phyloP scores from a whole-genome alignment of 75 land plant genomes.

The Larix kaempferi region DNA sequence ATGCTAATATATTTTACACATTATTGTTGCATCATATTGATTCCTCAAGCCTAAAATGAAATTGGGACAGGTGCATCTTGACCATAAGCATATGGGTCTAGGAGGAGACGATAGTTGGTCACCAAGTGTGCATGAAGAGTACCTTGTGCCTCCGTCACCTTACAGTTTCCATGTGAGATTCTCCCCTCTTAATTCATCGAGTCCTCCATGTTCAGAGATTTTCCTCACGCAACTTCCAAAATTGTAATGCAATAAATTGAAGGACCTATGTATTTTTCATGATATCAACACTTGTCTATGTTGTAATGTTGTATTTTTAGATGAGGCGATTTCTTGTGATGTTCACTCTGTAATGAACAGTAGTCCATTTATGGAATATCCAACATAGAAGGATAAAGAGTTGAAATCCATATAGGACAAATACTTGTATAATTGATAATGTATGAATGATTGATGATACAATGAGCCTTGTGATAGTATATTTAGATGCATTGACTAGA shows the following conservation, averaged over 20 bases:
- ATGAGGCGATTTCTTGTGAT: too few species aligned
- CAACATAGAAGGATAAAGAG: too few species aligned
- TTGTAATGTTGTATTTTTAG: too few species aligned
- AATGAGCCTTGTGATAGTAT: too few species aligned
- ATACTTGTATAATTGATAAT: too few species aligned
- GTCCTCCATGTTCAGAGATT: slow-evolving; percentile 26
- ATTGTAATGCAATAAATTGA: neutral
- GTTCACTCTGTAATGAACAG: too few species aligned
- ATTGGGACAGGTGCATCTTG: slow-evolving; percentile 83
- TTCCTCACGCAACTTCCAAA: slow-evolving; percentile 36
- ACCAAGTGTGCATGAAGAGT: slow-evolving; percentile 86
- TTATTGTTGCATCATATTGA: neutral
- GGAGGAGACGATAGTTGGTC: slow-evolving; percentile 99
- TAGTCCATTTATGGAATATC: too few species aligned
- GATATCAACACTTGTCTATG: too few species aligned
- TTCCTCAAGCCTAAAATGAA: neutral
- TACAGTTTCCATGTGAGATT: slow-evolving; percentile 72
- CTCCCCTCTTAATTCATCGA: slow-evolving; percentile 30
- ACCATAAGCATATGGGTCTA: slow-evolving; percentile 98
- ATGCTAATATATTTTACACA: neutral
- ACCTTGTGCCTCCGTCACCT: slow-evolving; percentile 64
- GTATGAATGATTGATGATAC: too few species aligned
- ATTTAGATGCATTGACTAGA: too few species aligned
- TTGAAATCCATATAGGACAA: too few species aligned
- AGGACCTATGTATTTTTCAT: too few species aligned